phyloP scores from a whole-genome alignment of 1,284 basidiomycete species.

The Pulveroboletus sp. region DNA sequence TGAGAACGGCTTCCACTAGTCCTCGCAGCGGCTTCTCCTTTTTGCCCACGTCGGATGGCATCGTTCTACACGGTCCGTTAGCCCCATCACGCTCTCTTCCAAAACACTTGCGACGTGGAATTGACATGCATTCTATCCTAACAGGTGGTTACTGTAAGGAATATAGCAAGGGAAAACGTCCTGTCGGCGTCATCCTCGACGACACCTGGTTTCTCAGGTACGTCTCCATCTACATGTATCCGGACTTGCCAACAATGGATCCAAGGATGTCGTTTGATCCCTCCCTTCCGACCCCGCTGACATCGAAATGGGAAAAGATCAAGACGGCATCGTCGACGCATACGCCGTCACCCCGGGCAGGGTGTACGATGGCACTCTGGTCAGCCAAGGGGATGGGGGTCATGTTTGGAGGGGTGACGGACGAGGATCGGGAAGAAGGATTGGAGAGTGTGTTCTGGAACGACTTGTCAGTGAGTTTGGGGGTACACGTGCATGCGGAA shows the following conservation, averaged over 20 bases:
- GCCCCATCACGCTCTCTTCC: background rate
- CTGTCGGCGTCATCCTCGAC: slow-evolving; percentile 84
- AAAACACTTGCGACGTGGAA: background rate
- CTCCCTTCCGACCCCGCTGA: slow-evolving; percentile 38
- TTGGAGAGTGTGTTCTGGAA: slow-evolving; percentile 85
- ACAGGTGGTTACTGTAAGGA: slow-evolving; percentile 89
- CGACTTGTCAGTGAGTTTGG: slow-evolving; percentile 47
- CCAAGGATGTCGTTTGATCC: slow-evolving; percentile 37
- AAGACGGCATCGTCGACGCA: slow-evolving; percentile 58
- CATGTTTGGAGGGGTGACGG: slow-evolving; percentile 89
- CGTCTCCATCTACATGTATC: slow-evolving; percentile 9
- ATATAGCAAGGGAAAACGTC: slow-evolving; percentile 84
- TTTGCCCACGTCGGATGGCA: slow-evolving; percentile 75
- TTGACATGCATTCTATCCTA: background rate
- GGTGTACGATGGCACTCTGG: slow-evolving; percentile 87
- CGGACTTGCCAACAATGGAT: background rate
- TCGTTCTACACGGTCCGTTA: slow-evolving; percentile 71
- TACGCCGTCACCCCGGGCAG: slow-evolving; percentile 62
- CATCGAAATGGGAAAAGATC: slow-evolving; percentile 81
- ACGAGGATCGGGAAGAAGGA: slow-evolving; percentile 86
- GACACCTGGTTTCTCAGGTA: slow-evolving; percentile 91
- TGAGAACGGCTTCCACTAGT: slow-evolving; percentile 36
- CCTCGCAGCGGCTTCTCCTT: slow-evolving; percentile 88
- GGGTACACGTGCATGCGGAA: background rate
- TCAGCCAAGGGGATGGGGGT: slow-evolving; percentile 64